phyloP scores from a whole-genome alignment of 2,329 filamentous ascomycete genomes.

The Fusarium succisae region DNA sequence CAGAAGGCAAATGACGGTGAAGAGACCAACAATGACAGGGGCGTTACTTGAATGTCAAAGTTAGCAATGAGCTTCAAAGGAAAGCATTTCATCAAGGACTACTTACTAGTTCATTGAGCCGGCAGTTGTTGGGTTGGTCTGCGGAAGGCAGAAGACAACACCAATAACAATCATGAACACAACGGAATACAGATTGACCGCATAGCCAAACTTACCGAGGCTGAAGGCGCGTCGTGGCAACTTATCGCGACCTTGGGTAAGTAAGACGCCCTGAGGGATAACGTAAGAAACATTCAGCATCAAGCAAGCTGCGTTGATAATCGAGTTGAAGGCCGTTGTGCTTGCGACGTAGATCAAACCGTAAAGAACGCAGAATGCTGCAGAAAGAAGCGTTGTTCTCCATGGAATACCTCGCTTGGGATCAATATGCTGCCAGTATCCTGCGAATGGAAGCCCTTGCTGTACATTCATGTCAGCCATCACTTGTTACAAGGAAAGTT shows the following conservation, averaged over 20 bases:
- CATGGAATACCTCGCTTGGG: neutral
- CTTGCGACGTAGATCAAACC: neutral
- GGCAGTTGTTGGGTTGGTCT: neutral
- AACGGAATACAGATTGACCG: neutral
- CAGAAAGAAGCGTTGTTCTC: neutral
- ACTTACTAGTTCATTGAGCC: neutral
- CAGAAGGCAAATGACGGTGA: neutral
- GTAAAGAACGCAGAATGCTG: neutral
- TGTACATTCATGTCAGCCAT: fast-evolving
- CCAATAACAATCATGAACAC: neutral
- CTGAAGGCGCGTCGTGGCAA: neutral
- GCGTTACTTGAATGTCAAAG: fast-evolving
- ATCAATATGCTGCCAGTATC: neutral
- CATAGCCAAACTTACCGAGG: neutral
- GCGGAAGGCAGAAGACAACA: neutral
- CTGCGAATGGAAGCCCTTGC: neutral
- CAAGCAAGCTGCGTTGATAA: neutral
- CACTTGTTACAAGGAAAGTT: fast-evolving
- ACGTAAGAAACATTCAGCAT: neutral
- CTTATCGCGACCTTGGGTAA: neutral
- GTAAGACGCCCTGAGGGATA: neutral
- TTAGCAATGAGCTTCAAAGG: neutral
- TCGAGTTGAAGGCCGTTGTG: neutral
- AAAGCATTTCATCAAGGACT: neutral
- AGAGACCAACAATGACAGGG: neutral